A percentile compares a stretch with the other conserved stretches of the same genome.
Evolutionary conservation across 169 alveolate genomes (phyloP).

Genomic region (Cystoisospora suis): DNA sequence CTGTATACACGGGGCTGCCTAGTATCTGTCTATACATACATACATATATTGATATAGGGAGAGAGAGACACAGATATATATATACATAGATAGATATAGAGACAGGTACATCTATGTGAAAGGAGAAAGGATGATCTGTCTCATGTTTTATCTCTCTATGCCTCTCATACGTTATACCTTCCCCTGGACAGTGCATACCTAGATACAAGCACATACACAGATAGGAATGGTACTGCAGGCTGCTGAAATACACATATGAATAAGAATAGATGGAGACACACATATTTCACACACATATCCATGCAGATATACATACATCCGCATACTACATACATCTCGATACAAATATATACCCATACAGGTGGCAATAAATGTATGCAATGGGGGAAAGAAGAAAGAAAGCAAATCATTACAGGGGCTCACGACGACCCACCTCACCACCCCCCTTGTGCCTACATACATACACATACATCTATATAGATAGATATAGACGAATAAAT

Average conservation of each 20-base stretch:
- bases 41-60: too few species aligned
- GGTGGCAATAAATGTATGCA: background rate
- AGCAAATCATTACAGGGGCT: too few species aligned
- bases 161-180: background rate
- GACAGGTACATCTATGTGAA: background rate
- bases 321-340: background rate
- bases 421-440: background rate
- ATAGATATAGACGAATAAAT: background rate
- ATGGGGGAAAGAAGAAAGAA: too few species aligned
- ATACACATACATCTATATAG: background rate
- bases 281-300: background rate
- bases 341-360: background rate
- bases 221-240: background rate
- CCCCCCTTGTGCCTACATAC: background rate
- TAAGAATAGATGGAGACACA: background rate
- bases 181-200: background rate
- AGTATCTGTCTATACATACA: too few species aligned
- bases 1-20: too few species aligned
- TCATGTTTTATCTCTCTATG: background rate
- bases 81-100: too few species aligned
- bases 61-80: too few species aligned
- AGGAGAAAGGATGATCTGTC: background rate
- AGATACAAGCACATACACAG: background rate
- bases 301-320: background rate
- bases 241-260: background rate